These are phyloP conservation scores for Cercospora sp. DNA, from an alignment of 2,329 filamentous ascomycete genomes.

Conservation along the genomic window DNA sequence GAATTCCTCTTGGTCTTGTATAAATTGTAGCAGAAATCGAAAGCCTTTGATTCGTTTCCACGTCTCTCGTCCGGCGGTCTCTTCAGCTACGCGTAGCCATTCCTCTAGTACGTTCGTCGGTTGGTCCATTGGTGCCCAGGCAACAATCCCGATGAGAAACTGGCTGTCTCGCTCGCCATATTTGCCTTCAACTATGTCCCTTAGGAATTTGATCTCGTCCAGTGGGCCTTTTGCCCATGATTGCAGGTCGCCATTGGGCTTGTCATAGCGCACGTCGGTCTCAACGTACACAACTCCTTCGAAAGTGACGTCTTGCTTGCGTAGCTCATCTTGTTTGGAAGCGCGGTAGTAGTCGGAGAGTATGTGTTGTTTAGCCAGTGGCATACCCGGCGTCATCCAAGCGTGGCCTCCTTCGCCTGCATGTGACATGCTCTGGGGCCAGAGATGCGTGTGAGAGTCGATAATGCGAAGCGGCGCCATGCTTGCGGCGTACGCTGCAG, in stretches of 20 bases:
- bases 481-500: not conserved
- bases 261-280: conserved; percentile 62
- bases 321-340: conserved; percentile 40
- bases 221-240: conserved; percentile 68
- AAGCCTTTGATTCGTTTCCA: conserved; percentile 75
- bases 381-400: conserved; percentile 64
- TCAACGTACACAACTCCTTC: conserved; percentile 79
- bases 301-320: conserved; percentile 36
- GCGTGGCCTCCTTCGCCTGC: conserved; percentile 57
- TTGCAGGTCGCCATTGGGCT: conserved; percentile 33
- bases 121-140: conserved; percentile 81
- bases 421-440: conserved; percentile 62
- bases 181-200: conserved; percentile 63
- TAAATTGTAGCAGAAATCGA: conserved; percentile 72
- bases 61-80: conserved; percentile 59
- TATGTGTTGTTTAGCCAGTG: conserved; percentile 65
- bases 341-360: conserved; percentile 36
- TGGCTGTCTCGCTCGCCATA: conserved; percentile 46
- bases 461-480: conserved; percentile 55
- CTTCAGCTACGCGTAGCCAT: conserved; percentile 65
- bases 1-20: conserved; percentile 41
- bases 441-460: conserved; percentile 92
- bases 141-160: conserved; percentile 68
- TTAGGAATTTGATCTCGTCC: conserved; percentile 69
- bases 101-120: conserved; percentile 59